phyloP scores from a whole-genome alignment of 495 filamentous ascomycete species.

The Letharia columbiana region DNA sequence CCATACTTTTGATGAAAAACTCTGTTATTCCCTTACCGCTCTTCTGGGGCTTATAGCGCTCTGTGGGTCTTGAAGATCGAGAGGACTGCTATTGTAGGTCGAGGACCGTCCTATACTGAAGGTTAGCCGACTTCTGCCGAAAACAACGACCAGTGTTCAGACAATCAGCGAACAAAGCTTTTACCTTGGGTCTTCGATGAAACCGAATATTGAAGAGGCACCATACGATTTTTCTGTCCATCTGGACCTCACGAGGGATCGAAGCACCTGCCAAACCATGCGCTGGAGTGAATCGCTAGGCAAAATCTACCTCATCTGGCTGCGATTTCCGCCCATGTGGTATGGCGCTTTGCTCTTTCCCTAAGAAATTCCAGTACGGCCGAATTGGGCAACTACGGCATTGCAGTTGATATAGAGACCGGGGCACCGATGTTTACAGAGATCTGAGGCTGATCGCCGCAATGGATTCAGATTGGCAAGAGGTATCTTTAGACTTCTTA shows the following conservation, averaged over 20 bases:
- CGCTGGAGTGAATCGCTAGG: neutral
- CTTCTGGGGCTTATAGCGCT: too few species aligned
- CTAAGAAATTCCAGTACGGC: neutral
- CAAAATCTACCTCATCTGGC: neutral
- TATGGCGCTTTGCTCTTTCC: slow-evolving; percentile 1
- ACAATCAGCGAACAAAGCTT: neutral
- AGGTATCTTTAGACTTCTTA: slow-evolving; percentile 9
- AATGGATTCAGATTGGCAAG: slow-evolving; percentile 24
- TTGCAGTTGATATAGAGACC: neutral
- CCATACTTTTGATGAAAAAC: too few species aligned
- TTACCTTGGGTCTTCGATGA: neutral
- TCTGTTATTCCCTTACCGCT: too few species aligned
- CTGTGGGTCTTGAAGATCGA: too few species aligned
- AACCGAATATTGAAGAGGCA: neutral
- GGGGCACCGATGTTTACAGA: neutral
- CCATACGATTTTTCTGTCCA: neutral
- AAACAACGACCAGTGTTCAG: neutral
- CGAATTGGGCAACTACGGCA: neutral
- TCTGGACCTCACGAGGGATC: too few species aligned
- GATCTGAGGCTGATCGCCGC: slow-evolving; percentile 8
- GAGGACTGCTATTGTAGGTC: neutral
- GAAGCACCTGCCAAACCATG: neutral
- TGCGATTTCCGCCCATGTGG: neutral
- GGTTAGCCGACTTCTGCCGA: neutral
- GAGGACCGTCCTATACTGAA: neutral